These are phyloP conservation scores for Tylopilus sp. DNA, from an alignment of 1,284 basidiomycete genomes.

Conservation along the genomic window DNA sequence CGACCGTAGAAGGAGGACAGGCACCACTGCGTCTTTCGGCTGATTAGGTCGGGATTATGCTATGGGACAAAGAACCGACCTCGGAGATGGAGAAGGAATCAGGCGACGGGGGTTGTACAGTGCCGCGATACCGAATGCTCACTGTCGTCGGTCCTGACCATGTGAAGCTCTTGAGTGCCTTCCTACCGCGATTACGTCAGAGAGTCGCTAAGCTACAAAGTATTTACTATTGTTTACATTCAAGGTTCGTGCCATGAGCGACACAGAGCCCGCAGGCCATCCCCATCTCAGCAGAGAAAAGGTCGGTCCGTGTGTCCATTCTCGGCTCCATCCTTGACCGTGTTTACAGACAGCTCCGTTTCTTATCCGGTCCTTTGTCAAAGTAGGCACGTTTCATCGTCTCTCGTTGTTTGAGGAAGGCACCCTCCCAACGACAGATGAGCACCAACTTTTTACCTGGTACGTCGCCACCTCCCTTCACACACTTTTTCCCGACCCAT, in stretches of 20 bases:
- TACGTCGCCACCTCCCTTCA: constrained; percentile 29
- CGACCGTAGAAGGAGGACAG: constrained; percentile 34
- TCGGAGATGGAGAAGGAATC: too few species aligned
- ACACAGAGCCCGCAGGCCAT: constrained; percentile 37
- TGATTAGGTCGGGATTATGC: too few species aligned
- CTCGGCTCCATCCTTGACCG: constrained; percentile 5
- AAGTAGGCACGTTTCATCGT: constrained; percentile 71
- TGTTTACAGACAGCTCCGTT: constrained; percentile 64
- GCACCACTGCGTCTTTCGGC: constrained; percentile 48
- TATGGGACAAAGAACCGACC: too few species aligned
- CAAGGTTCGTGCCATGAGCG: constrained; percentile 25
- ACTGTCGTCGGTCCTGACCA: too few species aligned
- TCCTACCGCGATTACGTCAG: too few species aligned
- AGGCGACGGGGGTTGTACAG: too few species aligned
- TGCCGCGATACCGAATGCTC: too few species aligned
- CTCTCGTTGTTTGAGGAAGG: constrained; percentile 70
- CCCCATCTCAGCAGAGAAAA: constrained; percentile 42
- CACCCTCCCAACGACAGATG: constrained; percentile 66
- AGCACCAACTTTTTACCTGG: constrained; percentile 77
- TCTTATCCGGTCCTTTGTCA: constrained; percentile 75
- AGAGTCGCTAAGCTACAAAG: neutral
- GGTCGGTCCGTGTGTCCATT: constrained; percentile 16
- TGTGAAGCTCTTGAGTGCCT: too few species aligned
- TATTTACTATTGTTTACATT: neutral
- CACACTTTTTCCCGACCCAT: neutral